Evolutionary conservation across 192 early-diverging fungal genomes (phyloP).

Genomic region (Phlyctochytrium arcticum): DNA sequence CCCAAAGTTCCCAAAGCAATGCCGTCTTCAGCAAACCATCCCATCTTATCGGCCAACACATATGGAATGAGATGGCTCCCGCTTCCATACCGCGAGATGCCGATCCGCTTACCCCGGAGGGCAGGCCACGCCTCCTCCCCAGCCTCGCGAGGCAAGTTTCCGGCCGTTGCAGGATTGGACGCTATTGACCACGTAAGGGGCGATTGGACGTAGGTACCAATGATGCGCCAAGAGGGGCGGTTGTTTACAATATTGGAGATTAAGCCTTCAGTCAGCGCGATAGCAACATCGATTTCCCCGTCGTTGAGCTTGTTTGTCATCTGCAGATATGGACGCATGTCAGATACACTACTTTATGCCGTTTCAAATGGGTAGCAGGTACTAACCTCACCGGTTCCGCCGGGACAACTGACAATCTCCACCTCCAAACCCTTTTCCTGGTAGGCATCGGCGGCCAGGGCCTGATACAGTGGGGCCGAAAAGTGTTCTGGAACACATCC

Average conservation of each 20-base stretch:
- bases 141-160: conserved; percentile 1
- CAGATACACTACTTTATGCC: not conserved
- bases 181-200: conserved; percentile 60
- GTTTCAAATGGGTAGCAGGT: not conserved
- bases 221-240: conserved; percentile 62
- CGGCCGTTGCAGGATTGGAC: conserved; percentile 38
- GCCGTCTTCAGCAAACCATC: conserved; percentile 46
- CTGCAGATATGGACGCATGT: not conserved
- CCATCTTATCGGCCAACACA: conserved; percentile 57
- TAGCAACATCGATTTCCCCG: conserved; percentile 72
- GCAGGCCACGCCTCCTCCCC: conserved; percentile 21
- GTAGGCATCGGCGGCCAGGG: conserved; percentile 8
- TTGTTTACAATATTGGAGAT: conserved; percentile 44
- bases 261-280: conserved; percentile 85
- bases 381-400: conserved; percentile 28
- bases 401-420: conserved; percentile 39
- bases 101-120: conserved; percentile 9
- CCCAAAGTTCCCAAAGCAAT: not conserved
- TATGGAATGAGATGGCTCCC: conserved; percentile 65
- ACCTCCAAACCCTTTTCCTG: conserved; percentile 5
- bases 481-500: conserved; percentile 59
- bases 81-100: conserved; percentile 66
- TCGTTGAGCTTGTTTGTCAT: conserved; percentile 67
- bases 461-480: conserved; percentile 42
- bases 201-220: conserved; percentile 74